A percentile compares a stretch with the other conserved stretches of the same genome.
phyloP scores from a whole-genome alignment of 306 rosid genomes.

The cucumber (Cucumis sativus) region DNA sequence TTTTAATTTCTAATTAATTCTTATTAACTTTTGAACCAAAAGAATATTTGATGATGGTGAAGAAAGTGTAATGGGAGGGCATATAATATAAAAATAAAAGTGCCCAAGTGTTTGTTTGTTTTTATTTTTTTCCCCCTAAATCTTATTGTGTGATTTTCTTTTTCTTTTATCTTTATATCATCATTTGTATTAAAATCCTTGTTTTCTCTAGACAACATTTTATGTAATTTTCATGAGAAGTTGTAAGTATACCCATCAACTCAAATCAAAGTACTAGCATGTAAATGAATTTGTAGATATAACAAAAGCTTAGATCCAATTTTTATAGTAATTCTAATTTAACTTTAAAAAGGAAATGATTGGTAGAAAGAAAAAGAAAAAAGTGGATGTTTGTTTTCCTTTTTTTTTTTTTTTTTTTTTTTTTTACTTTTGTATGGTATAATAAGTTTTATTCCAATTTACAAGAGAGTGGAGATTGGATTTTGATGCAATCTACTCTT shows the following conservation, averaged over 20 bases:
- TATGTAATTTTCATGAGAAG: too few relatives aligned
- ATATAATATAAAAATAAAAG: constrained; percentile 2
- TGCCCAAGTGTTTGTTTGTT: background rate
- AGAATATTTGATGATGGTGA: background rate
- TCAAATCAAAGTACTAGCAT: too few relatives aligned
- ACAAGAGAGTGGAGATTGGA: background rate
- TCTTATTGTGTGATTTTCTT: background rate
- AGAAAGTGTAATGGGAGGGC: background rate
- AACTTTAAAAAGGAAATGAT: background rate
- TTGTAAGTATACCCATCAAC: too few relatives aligned
- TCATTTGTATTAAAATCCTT: background rate
- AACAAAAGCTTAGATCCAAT: too few relatives aligned
- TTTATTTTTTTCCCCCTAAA: background rate
- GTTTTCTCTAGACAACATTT: background rate
- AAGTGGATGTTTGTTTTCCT: background rate
- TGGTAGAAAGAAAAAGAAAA: background rate
- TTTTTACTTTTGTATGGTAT: background rate
- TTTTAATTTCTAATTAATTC: constrained; percentile 2
- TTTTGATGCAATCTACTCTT: background rate
- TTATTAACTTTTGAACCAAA: constrained; percentile 7
- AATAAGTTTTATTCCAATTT: background rate
- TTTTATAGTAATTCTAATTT: background rate
- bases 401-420: too few relatives aligned
- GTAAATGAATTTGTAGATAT: too few relatives aligned
- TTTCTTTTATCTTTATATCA: background rate